Base-by-base conservation (phyloP, 257 asterid genomes). In the Ajuga chamaepitys region DNA sequence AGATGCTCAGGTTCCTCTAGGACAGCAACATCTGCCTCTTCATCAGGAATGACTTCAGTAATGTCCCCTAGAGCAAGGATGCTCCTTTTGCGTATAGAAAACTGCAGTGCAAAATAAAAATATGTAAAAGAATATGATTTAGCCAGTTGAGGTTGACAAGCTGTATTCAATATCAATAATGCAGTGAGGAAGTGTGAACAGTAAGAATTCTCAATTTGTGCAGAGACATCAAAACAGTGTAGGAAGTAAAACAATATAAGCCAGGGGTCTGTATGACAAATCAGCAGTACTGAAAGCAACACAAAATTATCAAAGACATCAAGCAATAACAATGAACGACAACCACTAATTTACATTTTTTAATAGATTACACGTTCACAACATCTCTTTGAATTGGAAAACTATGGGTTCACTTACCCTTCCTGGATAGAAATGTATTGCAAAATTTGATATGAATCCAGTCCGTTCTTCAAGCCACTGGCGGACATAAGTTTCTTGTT, bases 1-100 rank as follows among this genome's bases (percentile, higher is more conserved):
- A 94, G 96, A 80, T 94, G 99, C 86, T 94, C 99, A 1, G 99
- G 97, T 80, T 94, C 99, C 86, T 94, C 99, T 16, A 94, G 95
- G 40, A 94, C 95, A 38, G 97, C 97, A 74, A 94, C 80, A 81
- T 94, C 96, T 63, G 96, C 95, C 65, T 90, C 97, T 4, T 83
- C 93, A 67, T 94, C 96, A 7, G 96, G 96, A 73, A 94, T 90
- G 24, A 83, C 81, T 74, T 81, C 87, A 50, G 99, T 90, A 40
- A 94, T 85, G 77, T 94, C 99, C 47, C 97, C 99, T 62, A 86
- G 64, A 50, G 93, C 99, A 75, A 94, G 82, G 74, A 94, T 94
- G 80, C 99, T 94, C 84, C 95, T 86, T 75, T 90, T 90, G 67
- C 77, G 85, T 35, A 79, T 18, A 70, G 95, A 91, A 78, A 90